Base-by-base conservation (phyloP, 2,329 filamentous ascomycete genomes). In the Ophiostoma fasciatum region DNA sequence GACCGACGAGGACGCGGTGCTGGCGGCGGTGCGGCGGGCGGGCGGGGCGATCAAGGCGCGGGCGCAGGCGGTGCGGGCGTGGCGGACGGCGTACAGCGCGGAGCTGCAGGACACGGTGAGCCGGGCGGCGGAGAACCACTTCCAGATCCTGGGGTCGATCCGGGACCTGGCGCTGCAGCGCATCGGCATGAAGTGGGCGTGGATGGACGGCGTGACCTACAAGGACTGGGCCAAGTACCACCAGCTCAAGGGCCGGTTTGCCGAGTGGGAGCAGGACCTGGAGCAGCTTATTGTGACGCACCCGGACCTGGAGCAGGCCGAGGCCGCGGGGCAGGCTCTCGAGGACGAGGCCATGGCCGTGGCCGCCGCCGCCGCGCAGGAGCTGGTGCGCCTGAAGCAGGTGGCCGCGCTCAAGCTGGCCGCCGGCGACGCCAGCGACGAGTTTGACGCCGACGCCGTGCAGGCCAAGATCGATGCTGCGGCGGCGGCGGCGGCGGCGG, bases 151-250 rank as follows among this genome's bases (percentile, higher is more conserved):
- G 22, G 81, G 88, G 44, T 73, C 74, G 50, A 87, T 90, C 41
- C 75, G 82, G 28, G 80, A 87, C 48, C 66, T 94, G 25, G 83
- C 85, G 6, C 67, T 94, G 23, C 83, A 93, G 53, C 83, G 92
- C 54, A 84, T 94, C 36, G 87, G 87, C 38, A 88, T 92, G 75
- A 74, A 72, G 51, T 98, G 90, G 87, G 85, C 88, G 11, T 93
- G 83, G 78, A 90, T 85, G 61, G 85, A 96, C 39, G 84, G 84
- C 22, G 73, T 98, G 42, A 93, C 88, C 2, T 94, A 98, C 65
- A 87, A 92, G 55, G 85, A 98, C 55, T 98, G 90, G 90, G 74
- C 79, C 41, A 90, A 88, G 54, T 98, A 94, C 52, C 85, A 96
- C 54, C 74, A 82, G 41, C 65, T 98, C 39, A 92, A 82, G 61